Conservation (phyloP, 345 rosid genomes). For the Microcos paniculata region DNA sequence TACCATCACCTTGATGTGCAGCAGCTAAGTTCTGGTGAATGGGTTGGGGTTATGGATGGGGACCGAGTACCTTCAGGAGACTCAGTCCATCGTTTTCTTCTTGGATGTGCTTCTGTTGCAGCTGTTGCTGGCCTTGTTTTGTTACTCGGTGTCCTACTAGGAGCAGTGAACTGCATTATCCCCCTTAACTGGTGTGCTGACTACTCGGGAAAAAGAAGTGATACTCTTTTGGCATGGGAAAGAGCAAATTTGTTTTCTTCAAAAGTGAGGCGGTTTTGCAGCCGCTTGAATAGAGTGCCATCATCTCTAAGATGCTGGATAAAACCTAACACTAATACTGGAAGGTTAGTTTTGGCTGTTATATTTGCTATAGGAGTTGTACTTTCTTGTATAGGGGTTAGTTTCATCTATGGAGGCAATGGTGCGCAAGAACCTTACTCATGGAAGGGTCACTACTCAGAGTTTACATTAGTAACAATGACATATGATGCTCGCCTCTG, state of each 20-base stretch:
- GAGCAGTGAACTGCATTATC: conserved; percentile 74
- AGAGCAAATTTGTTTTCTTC: conserved; percentile 50
- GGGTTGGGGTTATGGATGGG: conserved; percentile 86
- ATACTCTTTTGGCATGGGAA: conserved; percentile 50
- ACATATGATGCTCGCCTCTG: conserved; percentile 96
- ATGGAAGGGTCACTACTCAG: conserved; percentile 68
- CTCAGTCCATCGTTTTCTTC: conserved; percentile 41
- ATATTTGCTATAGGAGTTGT: conserved; percentile 49
- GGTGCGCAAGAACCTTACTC: conserved; percentile 75
- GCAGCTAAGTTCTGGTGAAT: conserved; percentile 74
- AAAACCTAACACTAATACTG: conserved; percentile 48
- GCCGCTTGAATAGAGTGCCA: conserved; percentile 70
- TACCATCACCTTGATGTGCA: conserved; percentile 82
- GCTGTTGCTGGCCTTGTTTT: conserved; percentile 49
- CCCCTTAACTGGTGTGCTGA: conserved; percentile 82
- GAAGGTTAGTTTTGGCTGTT: conserved; percentile 50
- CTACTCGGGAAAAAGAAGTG: conserved; percentile 59
- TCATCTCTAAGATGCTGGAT: conserved; percentile 55
- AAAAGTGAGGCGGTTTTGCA: conserved; percentile 62
- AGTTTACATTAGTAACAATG: conserved; percentile 90
- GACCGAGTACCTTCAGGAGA: conserved; percentile 88
- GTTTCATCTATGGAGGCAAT: conserved; percentile 70
- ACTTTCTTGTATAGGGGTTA: conserved; percentile 53
- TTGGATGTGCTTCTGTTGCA: conserved; percentile 71
- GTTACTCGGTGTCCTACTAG: conserved; percentile 63